Evolutionary conservation across 2,329 filamentous ascomycete species (phyloP).

Genomic region (Chaetomium olivaceum): DNA sequence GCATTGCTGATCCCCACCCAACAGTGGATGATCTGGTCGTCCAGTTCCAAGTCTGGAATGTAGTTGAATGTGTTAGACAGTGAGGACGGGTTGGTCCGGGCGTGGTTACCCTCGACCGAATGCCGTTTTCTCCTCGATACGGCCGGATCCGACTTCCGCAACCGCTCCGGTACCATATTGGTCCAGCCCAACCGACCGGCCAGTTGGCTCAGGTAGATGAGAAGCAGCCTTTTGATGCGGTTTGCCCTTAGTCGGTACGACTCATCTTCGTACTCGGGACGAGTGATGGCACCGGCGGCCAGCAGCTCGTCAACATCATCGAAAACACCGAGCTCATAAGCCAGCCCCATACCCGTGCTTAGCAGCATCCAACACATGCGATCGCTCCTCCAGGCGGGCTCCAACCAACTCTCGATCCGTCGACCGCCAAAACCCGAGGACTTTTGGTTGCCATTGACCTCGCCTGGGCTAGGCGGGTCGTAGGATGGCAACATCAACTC

Average conservation of each 20-base stretch:
- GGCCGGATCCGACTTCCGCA: slow-evolving; percentile 60
- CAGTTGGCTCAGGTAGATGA: slow-evolving; percentile 93
- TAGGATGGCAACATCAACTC: slow-evolving; percentile 66
- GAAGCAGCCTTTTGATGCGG: slow-evolving; percentile 80
- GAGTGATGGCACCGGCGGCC: slow-evolving; percentile 58
- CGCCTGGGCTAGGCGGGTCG: slow-evolving; percentile 47
- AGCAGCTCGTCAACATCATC: slow-evolving; percentile 78
- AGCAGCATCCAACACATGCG: slow-evolving; percentile 98
- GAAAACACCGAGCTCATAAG: slow-evolving; percentile 93
- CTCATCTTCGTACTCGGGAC: slow-evolving; percentile 71
- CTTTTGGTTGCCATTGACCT: slow-evolving; percentile 46
- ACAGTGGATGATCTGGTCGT: slow-evolving; percentile 75
- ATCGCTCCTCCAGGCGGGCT: slow-evolving; percentile 91
- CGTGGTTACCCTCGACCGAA: slow-evolving; percentile 58
- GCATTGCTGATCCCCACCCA: slow-evolving; percentile 93
- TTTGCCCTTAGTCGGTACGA: slow-evolving; percentile 73
- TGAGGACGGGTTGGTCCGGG: slow-evolving; percentile 59
- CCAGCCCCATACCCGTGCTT: slow-evolving; percentile 84
- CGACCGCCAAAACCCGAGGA: slow-evolving; percentile 70
- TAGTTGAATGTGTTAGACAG: slow-evolving; percentile 63
- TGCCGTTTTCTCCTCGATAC: slow-evolving; percentile 51
- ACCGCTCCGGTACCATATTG: slow-evolving; percentile 80
- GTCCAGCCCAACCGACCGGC: slow-evolving; percentile 89
- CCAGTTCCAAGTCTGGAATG: slow-evolving; percentile 65
- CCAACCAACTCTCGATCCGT: slow-evolving; percentile 91